These are phyloP conservation scores for Miamiensis avidus DNA, from an alignment of 169 alveolate species.

Conservation along the genomic window DNA sequence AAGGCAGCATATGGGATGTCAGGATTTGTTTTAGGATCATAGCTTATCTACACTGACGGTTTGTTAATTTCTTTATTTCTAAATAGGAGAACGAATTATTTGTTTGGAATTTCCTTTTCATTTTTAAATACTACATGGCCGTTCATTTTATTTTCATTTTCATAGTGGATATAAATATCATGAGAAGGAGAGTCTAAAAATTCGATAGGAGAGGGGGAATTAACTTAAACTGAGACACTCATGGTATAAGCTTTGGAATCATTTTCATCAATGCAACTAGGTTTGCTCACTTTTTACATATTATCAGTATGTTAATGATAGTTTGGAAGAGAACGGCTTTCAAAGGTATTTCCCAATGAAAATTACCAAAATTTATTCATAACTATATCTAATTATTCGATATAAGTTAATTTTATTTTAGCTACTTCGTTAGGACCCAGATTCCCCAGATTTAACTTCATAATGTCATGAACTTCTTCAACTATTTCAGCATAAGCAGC, in stretches of 20 bases:
- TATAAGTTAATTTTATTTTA: too few species aligned
- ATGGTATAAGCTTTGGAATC: neutral
- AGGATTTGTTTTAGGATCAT: neutral
- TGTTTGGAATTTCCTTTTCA: neutral
- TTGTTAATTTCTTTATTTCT: neutral
- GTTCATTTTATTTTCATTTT: too few species aligned
- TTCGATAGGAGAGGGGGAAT: neutral
- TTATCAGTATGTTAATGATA: neutral
- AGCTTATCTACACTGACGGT: neutral
- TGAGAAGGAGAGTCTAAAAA: neutral
- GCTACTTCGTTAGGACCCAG: neutral
- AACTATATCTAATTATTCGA: neutral
- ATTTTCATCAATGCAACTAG: neutral
- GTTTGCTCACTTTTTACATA: neutral
- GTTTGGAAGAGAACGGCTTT: neutral
- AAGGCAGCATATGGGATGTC: neutral
- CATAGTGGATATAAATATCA: neutral
- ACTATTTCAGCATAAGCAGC: neutral
- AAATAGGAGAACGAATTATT: neutral
- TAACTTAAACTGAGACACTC: neutral
- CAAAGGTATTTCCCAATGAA: neutral
- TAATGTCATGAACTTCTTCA: neutral
- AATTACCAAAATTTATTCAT: neutral
- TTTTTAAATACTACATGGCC: neutral
- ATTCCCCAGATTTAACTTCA: neutral